Conservation (phyloP, 768 basidiomycete genomes). For the Paxillus rubicundulus region DNA sequence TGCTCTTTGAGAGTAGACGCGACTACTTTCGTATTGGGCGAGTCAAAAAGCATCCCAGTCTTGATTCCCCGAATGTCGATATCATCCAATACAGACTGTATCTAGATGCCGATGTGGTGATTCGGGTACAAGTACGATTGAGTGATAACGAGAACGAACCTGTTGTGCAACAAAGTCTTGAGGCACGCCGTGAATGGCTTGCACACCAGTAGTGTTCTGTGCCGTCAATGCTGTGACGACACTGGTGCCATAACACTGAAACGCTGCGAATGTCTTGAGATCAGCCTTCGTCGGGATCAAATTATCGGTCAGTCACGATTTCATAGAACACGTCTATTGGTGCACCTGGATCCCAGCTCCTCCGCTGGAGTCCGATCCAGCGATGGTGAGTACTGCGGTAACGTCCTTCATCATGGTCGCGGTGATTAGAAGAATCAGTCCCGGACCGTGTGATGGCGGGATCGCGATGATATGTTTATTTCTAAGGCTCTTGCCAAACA, state of each 20-base stretch:
- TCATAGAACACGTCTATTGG: not conserved
- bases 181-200: conserved; percentile 65
- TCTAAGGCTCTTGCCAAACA: conserved; percentile 30
- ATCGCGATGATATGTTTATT: conserved; percentile 17
- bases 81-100: conserved; percentile 69
- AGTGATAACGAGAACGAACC: conserved; percentile 37
- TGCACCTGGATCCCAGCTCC: conserved; percentile 88
- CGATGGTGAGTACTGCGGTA: conserved; percentile 62
- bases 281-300: conserved; percentile 58
- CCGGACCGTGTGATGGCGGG: too few species aligned
- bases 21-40: conserved; percentile 50
- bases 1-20: conserved; percentile 46
- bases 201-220: conserved; percentile 86
- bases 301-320: not conserved
- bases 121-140: not conserved
- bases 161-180: conserved; percentile 74
- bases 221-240: conserved; percentile 85
- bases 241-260: conserved; percentile 76
- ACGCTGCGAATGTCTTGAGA: conserved; percentile 78
- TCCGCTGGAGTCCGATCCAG: conserved; percentile 79
- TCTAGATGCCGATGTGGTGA: conserved; percentile 38
- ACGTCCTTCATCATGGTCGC: conserved; percentile 6
- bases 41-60: conserved; percentile 84
- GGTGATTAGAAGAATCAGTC: not conserved
- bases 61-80: conserved; percentile 74